A percentile compares a stretch with the other conserved stretches of the same genome.
Evolutionary conservation across 495 filamentous ascomycete genomes (phyloP).

Genomic region (Chaetomium fimeti): DNA sequence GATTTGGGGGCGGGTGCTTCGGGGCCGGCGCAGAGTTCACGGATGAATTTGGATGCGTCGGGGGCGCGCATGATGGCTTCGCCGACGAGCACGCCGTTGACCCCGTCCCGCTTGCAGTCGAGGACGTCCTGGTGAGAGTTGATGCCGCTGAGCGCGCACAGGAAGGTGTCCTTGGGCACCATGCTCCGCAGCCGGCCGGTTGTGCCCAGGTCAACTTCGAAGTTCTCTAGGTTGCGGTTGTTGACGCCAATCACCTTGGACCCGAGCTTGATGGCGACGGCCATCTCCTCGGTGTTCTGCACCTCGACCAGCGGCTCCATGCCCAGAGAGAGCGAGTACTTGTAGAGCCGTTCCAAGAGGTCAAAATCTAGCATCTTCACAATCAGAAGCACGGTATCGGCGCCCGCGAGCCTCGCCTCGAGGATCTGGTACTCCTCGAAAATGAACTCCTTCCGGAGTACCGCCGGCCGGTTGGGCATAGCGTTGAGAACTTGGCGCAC

Average conservation of each 20-base stretch:
- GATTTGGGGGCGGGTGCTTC: conserved; percentile 32
- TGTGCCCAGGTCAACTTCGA: conserved; percentile 93
- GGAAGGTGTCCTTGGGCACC: conserved; percentile 80
- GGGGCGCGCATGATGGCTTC: conserved; percentile 95
- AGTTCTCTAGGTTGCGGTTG: conserved; percentile 91
- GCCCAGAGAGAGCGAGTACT: conserved; percentile 82
- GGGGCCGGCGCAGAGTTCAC: conserved; percentile 67
- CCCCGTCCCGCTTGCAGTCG: conserved; percentile 80
- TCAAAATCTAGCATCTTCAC: conserved; percentile 92
- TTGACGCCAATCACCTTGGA: conserved; percentile 97
- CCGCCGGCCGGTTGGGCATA: conserved; percentile 85
- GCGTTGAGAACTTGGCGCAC: conserved; percentile 85
- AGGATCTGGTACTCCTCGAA: conserved; percentile 99
- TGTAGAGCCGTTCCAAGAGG: conserved; percentile 74
- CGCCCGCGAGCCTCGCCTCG: conserved; percentile 88
- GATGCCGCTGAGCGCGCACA: conserved; percentile 94
- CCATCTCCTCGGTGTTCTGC: conserved; percentile 91
- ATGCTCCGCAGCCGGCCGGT: conserved; percentile 86
- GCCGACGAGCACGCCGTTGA: conserved; percentile 90
- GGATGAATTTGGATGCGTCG: conserved; percentile 72
- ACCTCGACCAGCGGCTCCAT: conserved; percentile 99
- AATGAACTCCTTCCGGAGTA: conserved; percentile 94
- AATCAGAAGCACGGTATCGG: conserved; percentile 92
- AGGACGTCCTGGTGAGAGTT: conserved; percentile 86
- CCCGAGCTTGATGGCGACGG: conserved; percentile 78